These are phyloP conservation scores for Inonotus obliquus DNA, from an alignment of 1,284 basidiomycete species.

Conservation along the genomic window DNA sequence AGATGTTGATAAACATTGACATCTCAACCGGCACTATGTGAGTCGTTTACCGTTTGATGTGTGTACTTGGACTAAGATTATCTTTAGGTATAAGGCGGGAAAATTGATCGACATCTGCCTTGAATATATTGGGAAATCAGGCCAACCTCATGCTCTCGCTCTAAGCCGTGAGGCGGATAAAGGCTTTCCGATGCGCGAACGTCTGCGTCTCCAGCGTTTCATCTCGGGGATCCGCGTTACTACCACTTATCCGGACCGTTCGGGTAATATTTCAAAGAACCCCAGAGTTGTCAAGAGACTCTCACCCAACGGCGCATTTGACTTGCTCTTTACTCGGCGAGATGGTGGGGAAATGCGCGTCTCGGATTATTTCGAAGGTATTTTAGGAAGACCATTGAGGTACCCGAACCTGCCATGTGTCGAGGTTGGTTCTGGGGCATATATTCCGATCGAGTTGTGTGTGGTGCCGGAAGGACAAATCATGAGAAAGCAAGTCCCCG, in stretches of 20 bases:
- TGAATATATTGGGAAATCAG: conserved; percentile 42
- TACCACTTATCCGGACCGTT: conserved; percentile 38
- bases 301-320: conserved; percentile 39
- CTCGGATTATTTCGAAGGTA: conserved; percentile 52
- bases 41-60: not conserved
- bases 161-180: conserved; percentile 35
- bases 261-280: conserved; percentile 29
- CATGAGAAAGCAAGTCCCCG: conserved; percentile 66
- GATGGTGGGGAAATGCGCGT: conserved; percentile 53
- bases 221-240: conserved; percentile 52
- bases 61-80: not conserved
- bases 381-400: conserved; percentile 45
- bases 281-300: conserved; percentile 37
- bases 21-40: conserved; percentile 70
- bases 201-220: conserved; percentile 56
- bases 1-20: conserved; percentile 72
- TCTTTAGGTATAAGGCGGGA: conserved; percentile 48
- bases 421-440: conserved; percentile 62
- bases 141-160: conserved; percentile 38
- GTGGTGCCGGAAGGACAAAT: conserved; percentile 63
- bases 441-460: conserved; percentile 68
- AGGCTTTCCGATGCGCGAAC: conserved; percentile 53
- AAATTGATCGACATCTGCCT: conserved; percentile 49
- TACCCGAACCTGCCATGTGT: conserved; percentile 59
- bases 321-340: conserved; percentile 48